Evolutionary conservation across 2,329 filamentous ascomycete genomes (phyloP), one percentile per base, ranked within the genome.

Genomic region (Fusarium falciforme): DNA sequence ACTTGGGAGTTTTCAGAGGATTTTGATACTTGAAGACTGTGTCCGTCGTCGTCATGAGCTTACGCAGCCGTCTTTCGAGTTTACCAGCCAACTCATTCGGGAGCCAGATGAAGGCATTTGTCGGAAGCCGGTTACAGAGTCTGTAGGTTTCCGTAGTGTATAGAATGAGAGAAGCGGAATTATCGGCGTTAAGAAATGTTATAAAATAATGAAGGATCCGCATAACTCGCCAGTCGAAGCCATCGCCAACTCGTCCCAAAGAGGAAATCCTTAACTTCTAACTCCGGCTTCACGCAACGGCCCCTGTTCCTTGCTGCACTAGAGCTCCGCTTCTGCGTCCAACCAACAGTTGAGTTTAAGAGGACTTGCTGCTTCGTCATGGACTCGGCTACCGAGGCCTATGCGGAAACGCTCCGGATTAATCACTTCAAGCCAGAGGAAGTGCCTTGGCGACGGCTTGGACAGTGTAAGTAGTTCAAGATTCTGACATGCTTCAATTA

Each of bases 341-440:
- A 52, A n/a, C 17, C 17, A 52, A 8, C 3, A 49, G 44, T 17
- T 25, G 42, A 44, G 12, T 14, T 16, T 20, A 5, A n/a, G 44
- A 11, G 1, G 25, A 29, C 3, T 52, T 52, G 6, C 1, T 54
- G 10, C 14, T 5, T 57, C 8, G 27, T 29, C 49, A 76, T 75
- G 74, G 74, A 76, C 40, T n/a, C 74, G 17, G 58, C 66, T 27
- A 68, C 57, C 8, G 70, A 74, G 47, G 60, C 67, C 16, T 74
- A 75, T 22, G 66, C 74, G 10, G 36, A 73, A 57, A 73, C 70
- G 9, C 64, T 76, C 20, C 68, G 66, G 6, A 71, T 76, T 52
- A 73, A 75, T 20, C 70, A 76, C 62, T 76, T 75, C 61, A 76
- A 75, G 49, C 74, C 74, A 4, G 58, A 47, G 8, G 70, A 76